These are phyloP conservation scores for Candida sanyaensis DNA, from an alignment of 1,139 yeast species.

Conservation along the genomic window DNA sequence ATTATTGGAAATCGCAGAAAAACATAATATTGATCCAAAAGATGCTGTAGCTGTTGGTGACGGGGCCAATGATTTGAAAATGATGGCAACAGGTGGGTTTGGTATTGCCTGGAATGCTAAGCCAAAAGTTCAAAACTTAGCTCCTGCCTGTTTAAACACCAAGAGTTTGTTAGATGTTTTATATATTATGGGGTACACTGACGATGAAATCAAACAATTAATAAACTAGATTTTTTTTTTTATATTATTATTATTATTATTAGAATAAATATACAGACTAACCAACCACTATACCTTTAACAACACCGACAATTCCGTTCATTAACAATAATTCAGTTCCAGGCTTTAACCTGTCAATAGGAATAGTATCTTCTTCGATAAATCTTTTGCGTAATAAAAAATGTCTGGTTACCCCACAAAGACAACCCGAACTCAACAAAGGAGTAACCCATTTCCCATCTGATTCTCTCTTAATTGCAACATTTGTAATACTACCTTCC, in stretches of 20 bases:
- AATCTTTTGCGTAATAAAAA: slow-evolving; percentile 56
- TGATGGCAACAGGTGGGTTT: slow-evolving; percentile 92
- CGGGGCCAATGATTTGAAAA: slow-evolving; percentile 92
- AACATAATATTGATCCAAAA: slow-evolving; percentile 57
- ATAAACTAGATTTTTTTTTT: slow-evolving; percentile 12
- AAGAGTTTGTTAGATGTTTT: slow-evolving; percentile 68
- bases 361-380: slow-evolving; percentile 57
- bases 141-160: slow-evolving; percentile 82
- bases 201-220: slow-evolving; percentile 49
- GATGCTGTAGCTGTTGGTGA: slow-evolving; percentile 90
- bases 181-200: slow-evolving; percentile 78
- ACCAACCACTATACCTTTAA: slow-evolving; percentile 52
- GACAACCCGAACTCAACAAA: slow-evolving; percentile 69
- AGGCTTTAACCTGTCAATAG: slow-evolving; percentile 41
- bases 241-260: slow-evolving; percentile 3
- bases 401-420: slow-evolving; percentile 82
- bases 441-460: slow-evolving; percentile 79
- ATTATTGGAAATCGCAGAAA: slow-evolving; percentile 63
- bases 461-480: slow-evolving; percentile 58
- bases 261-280: neutral
- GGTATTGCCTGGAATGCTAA: slow-evolving; percentile 99
- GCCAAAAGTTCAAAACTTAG: slow-evolving; percentile 80
- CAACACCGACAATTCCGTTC: slow-evolving; percentile 84
- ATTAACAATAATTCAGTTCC: slow-evolving; percentile 74
- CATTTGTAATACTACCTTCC: slow-evolving; percentile 85